These are phyloP conservation scores for Xerophyta viscosa DNA, from an alignment of 106 monocot species.

Conservation along the genomic window DNA sequence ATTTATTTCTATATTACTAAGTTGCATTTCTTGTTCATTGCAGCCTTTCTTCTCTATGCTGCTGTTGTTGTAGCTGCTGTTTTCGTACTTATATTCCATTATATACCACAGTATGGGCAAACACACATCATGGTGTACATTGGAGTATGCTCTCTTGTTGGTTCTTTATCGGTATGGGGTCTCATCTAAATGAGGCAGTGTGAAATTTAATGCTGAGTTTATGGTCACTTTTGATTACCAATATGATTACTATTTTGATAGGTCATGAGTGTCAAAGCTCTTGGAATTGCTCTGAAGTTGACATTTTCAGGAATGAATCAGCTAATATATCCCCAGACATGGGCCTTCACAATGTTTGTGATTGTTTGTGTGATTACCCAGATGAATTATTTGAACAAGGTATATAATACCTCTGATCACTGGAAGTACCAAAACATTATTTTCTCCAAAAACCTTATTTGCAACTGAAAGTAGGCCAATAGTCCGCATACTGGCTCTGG, in stretches of 20 bases:
- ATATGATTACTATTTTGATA: conserved; percentile 10
- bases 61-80: conserved; percentile 30
- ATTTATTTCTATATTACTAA: no score
- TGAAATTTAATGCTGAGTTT: neutral
- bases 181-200: neutral
- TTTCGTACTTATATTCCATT: conserved; percentile 49
- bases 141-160: conserved; percentile 65
- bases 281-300: conserved; percentile 65
- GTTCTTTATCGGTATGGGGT: conserved; percentile 59
- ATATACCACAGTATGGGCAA: conserved; percentile 64
- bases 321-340: conserved; percentile 47
- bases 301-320: conserved; percentile 63
- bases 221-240: no score
- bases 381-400: conserved; percentile 64
- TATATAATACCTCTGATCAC: conserved; percentile 13
- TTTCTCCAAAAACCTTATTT: no score
- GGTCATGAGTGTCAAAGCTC: conserved; percentile 68
- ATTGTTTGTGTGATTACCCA: conserved; percentile 36
- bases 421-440: no score
- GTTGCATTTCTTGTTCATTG: conserved; percentile 6
- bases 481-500: no score
- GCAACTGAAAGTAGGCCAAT: no score
- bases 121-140: conserved; percentile 60
- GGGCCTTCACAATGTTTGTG: conserved; percentile 24
- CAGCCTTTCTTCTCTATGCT: conserved; percentile 66